These are phyloP conservation scores for Alternaria postmessia DNA, from an alignment of 2,329 filamentous ascomycete genomes.

Conservation along the genomic window DNA sequence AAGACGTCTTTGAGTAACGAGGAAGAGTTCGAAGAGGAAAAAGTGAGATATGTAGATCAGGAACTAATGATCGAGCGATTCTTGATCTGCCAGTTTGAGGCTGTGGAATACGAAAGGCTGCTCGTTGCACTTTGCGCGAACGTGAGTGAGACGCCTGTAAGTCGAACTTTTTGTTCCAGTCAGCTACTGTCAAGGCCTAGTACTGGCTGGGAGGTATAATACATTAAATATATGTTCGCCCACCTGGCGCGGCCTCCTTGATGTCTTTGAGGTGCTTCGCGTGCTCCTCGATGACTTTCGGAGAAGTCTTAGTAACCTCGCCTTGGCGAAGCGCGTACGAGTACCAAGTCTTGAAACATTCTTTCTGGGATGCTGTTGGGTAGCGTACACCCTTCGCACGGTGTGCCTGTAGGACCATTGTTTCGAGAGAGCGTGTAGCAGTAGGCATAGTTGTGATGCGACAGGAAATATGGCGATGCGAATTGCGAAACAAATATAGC, in stretches of 20 bases:
- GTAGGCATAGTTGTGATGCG: constrained; percentile 33
- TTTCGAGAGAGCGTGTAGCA: constrained; percentile 40
- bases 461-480: background rate
- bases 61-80: background rate
- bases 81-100: no score
- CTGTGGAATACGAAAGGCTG: background rate
- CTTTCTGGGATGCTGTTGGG: constrained; percentile 40
- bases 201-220: background rate
- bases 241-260: constrained; percentile 36
- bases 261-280: constrained; percentile 32
- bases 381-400: constrained; percentile 48
- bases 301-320: constrained; percentile 28
- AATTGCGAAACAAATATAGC: background rate
- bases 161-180: background rate
- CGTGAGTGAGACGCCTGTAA: background rate
- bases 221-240: constrained; percentile 42
- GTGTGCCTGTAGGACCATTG: constrained; percentile 45
- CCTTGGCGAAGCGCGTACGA: constrained; percentile 43
- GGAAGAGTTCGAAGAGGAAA: background rate
- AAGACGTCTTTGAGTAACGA: background rate
- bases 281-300: constrained; percentile 34
- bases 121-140: background rate
- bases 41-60: background rate
- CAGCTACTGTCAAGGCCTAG: background rate
- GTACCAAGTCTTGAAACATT: constrained; percentile 50